Evolutionary conservation across 164 flowering plant genomes (phyloP).

Genomic region (Chloranthus sessilifolius): DNA sequence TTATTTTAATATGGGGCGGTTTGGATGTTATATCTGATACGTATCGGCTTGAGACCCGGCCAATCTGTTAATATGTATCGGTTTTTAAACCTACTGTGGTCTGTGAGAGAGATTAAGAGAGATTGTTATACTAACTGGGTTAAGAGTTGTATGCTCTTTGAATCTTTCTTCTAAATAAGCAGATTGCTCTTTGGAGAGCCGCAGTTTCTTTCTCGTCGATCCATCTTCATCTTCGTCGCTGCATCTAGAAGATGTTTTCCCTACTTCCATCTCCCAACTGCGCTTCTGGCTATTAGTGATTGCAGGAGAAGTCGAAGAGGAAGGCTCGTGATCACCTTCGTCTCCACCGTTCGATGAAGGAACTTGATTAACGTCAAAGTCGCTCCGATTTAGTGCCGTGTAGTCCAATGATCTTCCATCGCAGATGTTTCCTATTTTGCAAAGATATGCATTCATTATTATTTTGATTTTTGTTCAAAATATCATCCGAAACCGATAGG

Average conservation of each 20-base stretch:
- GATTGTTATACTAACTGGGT: conserved; percentile 11
- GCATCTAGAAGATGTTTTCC: conserved; percentile 33
- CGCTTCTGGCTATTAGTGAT: neutral
- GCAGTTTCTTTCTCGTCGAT: conserved; percentile 13
- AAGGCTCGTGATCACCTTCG: conserved; percentile 1
- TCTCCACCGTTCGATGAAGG: neutral
- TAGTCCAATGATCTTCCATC: neutral
- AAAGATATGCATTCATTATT: too few relatives aligned
- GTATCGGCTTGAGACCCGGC: too few relatives aligned
- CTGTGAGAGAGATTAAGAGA: too few relatives aligned
- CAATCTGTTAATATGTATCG: too few relatives aligned
- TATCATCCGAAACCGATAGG: too few relatives aligned
- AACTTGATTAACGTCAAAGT: neutral
- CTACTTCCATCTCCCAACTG: conserved; percentile 32
- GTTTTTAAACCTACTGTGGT: too few relatives aligned
- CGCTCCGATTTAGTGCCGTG: too few relatives aligned
- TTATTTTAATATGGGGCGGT: too few relatives aligned
- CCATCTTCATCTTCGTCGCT: conserved; percentile 79
- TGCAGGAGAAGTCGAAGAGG: conserved; percentile 1
- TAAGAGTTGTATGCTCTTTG: conserved; percentile 16
- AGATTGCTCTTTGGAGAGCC: conserved; percentile 18
- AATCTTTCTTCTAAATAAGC: conserved; percentile 16
- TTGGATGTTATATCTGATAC: too few relatives aligned
- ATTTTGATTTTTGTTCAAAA: too few relatives aligned
- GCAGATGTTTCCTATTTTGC: neutral